Base-by-base conservation (phyloP, 768 basidiomycete genomes). In the Gloeophyllum trabeum region DNA sequence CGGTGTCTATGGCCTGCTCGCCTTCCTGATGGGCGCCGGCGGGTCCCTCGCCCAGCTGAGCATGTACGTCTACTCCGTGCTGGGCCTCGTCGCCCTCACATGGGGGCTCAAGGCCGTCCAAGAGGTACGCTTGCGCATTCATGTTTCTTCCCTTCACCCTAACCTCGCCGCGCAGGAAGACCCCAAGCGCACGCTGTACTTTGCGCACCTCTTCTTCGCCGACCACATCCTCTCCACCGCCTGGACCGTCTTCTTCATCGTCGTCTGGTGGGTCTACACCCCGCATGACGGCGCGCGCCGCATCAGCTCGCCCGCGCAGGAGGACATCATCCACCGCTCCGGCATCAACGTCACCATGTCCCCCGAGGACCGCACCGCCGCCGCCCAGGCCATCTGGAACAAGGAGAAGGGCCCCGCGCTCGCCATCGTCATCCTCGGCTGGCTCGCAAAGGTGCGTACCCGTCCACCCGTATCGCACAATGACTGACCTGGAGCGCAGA, bases 1-100 rank as follows among this genome's bases (percentile, higher is more conserved):
- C 16, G 94, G 96, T 40, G 76, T 97, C 6, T 99, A 98, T 58
- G 96, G 96, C 43, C 75, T 99, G 44, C 81, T 99, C 45, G 93
- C 92, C 4, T 75, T 92, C 43, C 62, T 92, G 45, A 85, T 84
- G 1, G 93, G 93, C 16, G 82, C 87, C 23, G 90, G 87, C n/a
- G 83, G 85, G n/a, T 80, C 83, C n/a, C 79, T 91, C 50, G 79
- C 84, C 0, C 96, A 99, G 62, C 71, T 97, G 46, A 86, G 80
- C 59, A 71, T 94, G 55, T 98, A 98, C 61, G 69, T 92, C 16
- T 99, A 99, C 66, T 97, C 93, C 6, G 80, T 84, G 43, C 58
- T 81, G 20, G 88, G 81, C 30, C 74, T 98, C 34, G 67, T 80
- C 12, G 87, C 78, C 0, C 73, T 93, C 19, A 71, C 72, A 2